Conservation (phyloP, 192 early-diverging fungal species). For the Gigaspora rosea region DNA sequence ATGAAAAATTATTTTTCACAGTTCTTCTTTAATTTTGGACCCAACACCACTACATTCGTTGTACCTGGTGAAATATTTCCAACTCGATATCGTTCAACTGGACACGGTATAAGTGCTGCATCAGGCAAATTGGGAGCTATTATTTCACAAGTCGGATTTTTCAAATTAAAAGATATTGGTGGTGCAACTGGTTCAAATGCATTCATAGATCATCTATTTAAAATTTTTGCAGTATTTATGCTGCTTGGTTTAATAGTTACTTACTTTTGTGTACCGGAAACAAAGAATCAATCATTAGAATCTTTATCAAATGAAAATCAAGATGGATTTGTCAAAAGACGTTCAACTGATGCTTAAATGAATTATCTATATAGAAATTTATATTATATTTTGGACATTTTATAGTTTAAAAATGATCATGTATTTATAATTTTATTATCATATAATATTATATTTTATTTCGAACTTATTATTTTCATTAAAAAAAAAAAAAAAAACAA, state of each 20-base stretch:
- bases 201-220: conserved; percentile 61
- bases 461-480: too few relatives aligned
- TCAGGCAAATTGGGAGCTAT: conserved; percentile 80
- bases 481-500: too few relatives aligned
- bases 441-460: too few relatives aligned
- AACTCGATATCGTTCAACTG: conserved; percentile 77
- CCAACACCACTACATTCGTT: conserved; percentile 91
- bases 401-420: too few relatives aligned
- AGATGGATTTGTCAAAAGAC: conserved; percentile 18
- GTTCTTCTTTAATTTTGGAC: conserved; percentile 95
- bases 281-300: conserved; percentile 76
- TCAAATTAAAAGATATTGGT: conserved; percentile 68
- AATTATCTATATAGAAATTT: too few relatives aligned
- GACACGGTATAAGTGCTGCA: conserved; percentile 81
- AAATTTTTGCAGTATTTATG: conserved; percentile 80
- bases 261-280: conserved; percentile 69
- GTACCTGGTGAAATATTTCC: conserved; percentile 84
- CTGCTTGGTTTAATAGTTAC: conserved; percentile 66
- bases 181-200: conserved; percentile 49
- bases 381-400: too few relatives aligned
- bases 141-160: conserved; percentile 71
- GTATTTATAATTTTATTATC: too few relatives aligned
- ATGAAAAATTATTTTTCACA: conserved; percentile 69
- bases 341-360: too few relatives aligned
- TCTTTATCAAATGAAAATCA: conserved; percentile 59